Evolutionary conservation across 305 asterid species (phyloP).

Genomic region (Plantago lanceolata): DNA sequence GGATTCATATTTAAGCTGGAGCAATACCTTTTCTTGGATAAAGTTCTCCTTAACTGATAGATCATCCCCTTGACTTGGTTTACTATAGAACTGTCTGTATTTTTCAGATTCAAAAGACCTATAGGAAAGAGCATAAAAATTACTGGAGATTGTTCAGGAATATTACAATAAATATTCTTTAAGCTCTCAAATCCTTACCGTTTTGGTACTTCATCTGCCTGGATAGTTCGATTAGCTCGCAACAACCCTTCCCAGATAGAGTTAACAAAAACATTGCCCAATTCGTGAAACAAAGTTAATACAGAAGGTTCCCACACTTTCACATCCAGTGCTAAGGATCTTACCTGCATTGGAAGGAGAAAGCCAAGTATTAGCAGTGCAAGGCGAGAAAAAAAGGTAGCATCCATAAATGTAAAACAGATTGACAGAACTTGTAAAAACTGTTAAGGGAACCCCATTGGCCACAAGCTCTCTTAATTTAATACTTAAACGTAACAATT

Average conservation of each 20-base stretch:
- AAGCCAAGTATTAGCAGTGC: too few relatives aligned
- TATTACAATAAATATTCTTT: constrained; percentile 13
- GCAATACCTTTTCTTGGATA: constrained; percentile 81
- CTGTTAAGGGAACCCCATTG: too few relatives aligned
- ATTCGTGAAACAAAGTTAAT: constrained; percentile 67
- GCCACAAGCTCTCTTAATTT: too few relatives aligned
- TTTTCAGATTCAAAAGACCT: constrained; percentile 69
- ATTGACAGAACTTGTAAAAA: too few relatives aligned
- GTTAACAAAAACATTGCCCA: constrained; percentile 75
- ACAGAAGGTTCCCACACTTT: constrained; percentile 90
- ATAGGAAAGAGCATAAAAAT: constrained; percentile 19
- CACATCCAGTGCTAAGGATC: constrained; percentile 84
- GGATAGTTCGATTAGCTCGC: constrained; percentile 65
- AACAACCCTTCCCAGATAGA: constrained; percentile 84
- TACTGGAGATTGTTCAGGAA: constrained; percentile 15
- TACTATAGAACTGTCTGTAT: constrained; percentile 55
- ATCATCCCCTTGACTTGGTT: constrained; percentile 71
- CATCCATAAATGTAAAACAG: neutral
- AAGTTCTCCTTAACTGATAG: constrained; percentile 88
- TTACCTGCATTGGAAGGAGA: constrained; percentile 40
- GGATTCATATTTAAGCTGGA: constrained; percentile 2
- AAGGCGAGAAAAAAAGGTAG: neutral
- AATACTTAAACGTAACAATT: too few relatives aligned
- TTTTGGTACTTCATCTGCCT: constrained; percentile 88
- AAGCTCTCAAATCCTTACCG: constrained; percentile 40